Base-by-base conservation (phyloP, 2,329 filamentous ascomycete genomes). In the Nannizziopsis barbatae region DNA sequence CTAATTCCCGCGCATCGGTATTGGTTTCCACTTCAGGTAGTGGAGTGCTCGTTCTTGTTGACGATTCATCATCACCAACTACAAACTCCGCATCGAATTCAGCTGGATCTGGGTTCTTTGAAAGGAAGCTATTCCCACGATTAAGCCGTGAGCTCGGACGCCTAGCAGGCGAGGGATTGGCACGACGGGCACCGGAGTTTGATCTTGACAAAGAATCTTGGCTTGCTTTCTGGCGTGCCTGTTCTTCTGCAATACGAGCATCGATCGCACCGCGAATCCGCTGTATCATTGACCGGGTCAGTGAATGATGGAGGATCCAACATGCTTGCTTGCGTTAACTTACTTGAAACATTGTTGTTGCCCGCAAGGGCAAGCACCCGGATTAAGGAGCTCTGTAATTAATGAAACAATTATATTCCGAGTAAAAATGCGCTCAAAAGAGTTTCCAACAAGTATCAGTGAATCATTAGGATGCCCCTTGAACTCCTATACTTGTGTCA, bases 11-110 rank as follows among this genome's bases (percentile, higher is more conserved):
- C 36, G 40, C 52, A 38, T 62, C 61, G 17, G 58, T 53, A 11
- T 55, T 52, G 2, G 60, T 62, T 46, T 71, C 68, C 39, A 67
- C 64, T 43, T 71, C 72, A 14, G 70, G 68, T 49, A 63, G 68
- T 5, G 82, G 80, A 3, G 84, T 84, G 0, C 65, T 74, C 30
- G 76, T 69, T 50, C 80, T 74, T 55, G 78, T 83, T 2, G 75
- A 73, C 3, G 78, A 76, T 50, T 89, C 86, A 60, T 85, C 81
- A 53, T 94, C 88, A 49, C 90, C 89, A 57, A 95, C 82, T 11
- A 86, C 80, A 64, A 95, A 93, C 37, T 87, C 85, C 0, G 80
- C 79, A 62, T 93, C 86, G 58, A 93, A 94, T 50, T 95, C 84
- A 32, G 85, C 81, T 22, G 90, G 89, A 65, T 95, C 89, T 1